Percentiles rank a stretch among this genome's conserved stretches.
Conservation (phyloP, 192 early-diverging fungal genomes). For the Rhizoclosmatium globosum region DNA sequence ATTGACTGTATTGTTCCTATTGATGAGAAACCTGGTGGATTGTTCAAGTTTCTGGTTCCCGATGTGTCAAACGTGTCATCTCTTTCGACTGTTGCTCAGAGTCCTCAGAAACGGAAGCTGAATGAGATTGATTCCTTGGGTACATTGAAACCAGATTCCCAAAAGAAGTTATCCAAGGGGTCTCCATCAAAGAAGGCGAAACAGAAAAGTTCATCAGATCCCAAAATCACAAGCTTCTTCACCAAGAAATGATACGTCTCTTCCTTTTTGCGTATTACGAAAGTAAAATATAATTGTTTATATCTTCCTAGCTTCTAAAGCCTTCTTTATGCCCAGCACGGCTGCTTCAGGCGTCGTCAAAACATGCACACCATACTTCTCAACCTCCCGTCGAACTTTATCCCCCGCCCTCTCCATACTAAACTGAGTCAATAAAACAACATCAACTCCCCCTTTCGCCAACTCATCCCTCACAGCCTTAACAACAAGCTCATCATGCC, state of each 20-base stretch:
- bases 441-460: background rate
- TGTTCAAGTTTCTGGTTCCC: slow-evolving; percentile 37
- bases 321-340: background rate
- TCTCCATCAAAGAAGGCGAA: background rate
- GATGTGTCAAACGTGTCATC: background rate
- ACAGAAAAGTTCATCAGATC: background rate
- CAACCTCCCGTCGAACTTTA: background rate
- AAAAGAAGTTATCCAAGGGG: background rate
- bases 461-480: background rate
- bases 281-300: too few relatives aligned
- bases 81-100: background rate
- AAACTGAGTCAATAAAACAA: slow-evolving; percentile 2
- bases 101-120: background rate
- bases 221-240: slow-evolving; percentile 7
- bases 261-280: too few relatives aligned
- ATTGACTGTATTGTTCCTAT: slow-evolving; percentile 43
- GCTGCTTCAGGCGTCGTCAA: background rate
- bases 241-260: slow-evolving; percentile 1
- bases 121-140: background rate
- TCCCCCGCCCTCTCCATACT: background rate
- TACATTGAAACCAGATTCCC: background rate
- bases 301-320: background rate
- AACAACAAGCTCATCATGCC: background rate
- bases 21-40: slow-evolving; percentile 29
- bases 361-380: background rate